Base-by-base conservation (phyloP, 2,329 filamentous ascomycete species). In the Chaetomium strumarium region DNA sequence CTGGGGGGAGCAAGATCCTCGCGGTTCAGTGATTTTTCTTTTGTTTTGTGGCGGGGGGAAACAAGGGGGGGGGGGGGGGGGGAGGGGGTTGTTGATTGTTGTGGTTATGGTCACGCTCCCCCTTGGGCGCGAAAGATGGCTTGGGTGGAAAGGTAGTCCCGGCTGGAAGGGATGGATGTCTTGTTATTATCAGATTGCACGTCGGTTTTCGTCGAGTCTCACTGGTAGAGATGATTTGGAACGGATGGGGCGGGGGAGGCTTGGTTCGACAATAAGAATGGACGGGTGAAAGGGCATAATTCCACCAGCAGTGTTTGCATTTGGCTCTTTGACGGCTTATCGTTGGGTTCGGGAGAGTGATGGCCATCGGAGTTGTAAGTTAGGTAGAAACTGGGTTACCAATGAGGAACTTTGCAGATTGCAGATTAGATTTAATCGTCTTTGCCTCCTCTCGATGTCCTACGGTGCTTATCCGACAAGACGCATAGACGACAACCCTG, bases 1-100 rank as follows among this genome's bases (percentile, higher is more conserved):
- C 71, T 53, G 64, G 66, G 46, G 72, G 71, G 59, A 75, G 69
- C 16, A 78, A 76, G 68, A 67, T 80, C 1, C 52, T 71, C 41
- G 70, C 71, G 48, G 74, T 78, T 33, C 76, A 80, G 62, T 79
- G 55, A 39, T 30, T 24, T 9, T 37, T 16, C 44, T 10, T 30
- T 31, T 45, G 5, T 49, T 41, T 17, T 14, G 33, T 41, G 9
- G n/a, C 10, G n/a, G 37, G n/a, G n/a, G n/a, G 9, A n/a, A 4
- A 13, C 2, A 33, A 11, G 39, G 33, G 20, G n/a, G 34, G 45
- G 5, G 11, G 24, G 19, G 13, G 29, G 11, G 20, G 9, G 30
- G 11, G 16, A 20, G 14, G 14, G 30, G 10, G 8, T 30, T 17
- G 13, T 12, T 7, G 42, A 16, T 19, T 31, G 13, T 20, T 13